These are phyloP conservation scores for Mycena polygramma DNA, from an alignment of 768 basidiomycete genomes.

Conservation along the genomic window DNA sequence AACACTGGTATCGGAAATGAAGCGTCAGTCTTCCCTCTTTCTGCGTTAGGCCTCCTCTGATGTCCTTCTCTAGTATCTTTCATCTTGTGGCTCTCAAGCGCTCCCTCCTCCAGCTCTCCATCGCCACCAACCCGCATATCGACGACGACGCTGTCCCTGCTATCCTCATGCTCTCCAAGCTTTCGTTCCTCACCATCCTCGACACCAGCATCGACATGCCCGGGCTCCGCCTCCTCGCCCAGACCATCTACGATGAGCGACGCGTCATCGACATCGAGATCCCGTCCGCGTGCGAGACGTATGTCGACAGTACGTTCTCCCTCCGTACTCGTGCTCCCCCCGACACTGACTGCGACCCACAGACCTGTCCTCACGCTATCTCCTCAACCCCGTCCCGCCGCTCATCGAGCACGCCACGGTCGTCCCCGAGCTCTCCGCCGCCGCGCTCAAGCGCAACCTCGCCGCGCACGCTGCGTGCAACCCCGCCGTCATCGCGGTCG, in stretches of 20 bases:
- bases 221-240: conserved; percentile 67
- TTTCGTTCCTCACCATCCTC: conserved; percentile 64
- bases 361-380: conserved; percentile 65
- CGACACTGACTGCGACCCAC: neutral
- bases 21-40: conserved; percentile 53
- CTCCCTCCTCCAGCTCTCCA: conserved; percentile 64
- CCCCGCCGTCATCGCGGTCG: conserved; percentile 56
- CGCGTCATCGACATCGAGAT: conserved; percentile 66
- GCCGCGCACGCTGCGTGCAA: conserved; percentile 66
- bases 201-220: conserved; percentile 69
- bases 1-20: conserved; percentile 73
- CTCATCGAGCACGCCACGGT: conserved; percentile 59
- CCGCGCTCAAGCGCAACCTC: conserved; percentile 69
- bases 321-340: neutral
- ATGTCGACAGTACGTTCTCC: conserved; percentile 63
- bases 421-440: conserved; percentile 57
- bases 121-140: conserved; percentile 67
- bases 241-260: conserved; percentile 49
- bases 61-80: conserved; percentile 58
- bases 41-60: conserved; percentile 12
- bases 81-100: conserved; percentile 68
- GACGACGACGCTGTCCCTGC: conserved; percentile 70
- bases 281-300: conserved; percentile 64
- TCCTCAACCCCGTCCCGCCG: conserved; percentile 61
- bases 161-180: conserved; percentile 60